Conservation (phyloP, 148 eudicot genomes). For the Rhododendron ferrugineum region DNA sequence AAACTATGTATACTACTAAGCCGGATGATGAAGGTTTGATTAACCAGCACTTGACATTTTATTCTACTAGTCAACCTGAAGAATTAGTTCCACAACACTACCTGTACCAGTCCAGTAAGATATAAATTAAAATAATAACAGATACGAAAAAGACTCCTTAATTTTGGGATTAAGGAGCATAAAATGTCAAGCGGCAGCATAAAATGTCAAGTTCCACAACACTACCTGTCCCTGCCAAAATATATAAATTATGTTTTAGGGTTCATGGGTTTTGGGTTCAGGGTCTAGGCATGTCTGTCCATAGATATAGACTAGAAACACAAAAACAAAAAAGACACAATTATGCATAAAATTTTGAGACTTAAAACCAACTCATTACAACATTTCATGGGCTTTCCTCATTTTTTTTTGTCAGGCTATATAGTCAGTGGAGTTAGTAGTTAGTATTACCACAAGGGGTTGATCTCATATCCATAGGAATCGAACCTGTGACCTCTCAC, state of each 20-base stretch:
- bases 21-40: neutral
- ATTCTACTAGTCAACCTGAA: neutral
- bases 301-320: neutral
- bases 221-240: neutral
- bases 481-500: too few relatives aligned
- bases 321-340: neutral
- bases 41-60: neutral
- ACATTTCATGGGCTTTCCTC: neutral
- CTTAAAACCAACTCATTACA: neutral
- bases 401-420: neutral
- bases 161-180: neutral
- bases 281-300: neutral
- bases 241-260: neutral
- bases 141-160: neutral
- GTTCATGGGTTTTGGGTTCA: neutral
- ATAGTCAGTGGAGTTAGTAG: too few relatives aligned
- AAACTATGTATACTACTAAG: neutral
- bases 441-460: too few relatives aligned
- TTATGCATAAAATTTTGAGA: neutral
- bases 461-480: too few relatives aligned
- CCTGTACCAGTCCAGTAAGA: neutral
- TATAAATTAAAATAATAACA: neutral
- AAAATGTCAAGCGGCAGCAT: too few relatives aligned
- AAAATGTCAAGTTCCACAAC: too few relatives aligned
- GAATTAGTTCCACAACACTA: neutral